Evolutionary conservation across 306 rosid genomes (phyloP), one percentile per base, ranked within the genome.

Genomic region (Glycyrrhiza uralensis): DNA sequence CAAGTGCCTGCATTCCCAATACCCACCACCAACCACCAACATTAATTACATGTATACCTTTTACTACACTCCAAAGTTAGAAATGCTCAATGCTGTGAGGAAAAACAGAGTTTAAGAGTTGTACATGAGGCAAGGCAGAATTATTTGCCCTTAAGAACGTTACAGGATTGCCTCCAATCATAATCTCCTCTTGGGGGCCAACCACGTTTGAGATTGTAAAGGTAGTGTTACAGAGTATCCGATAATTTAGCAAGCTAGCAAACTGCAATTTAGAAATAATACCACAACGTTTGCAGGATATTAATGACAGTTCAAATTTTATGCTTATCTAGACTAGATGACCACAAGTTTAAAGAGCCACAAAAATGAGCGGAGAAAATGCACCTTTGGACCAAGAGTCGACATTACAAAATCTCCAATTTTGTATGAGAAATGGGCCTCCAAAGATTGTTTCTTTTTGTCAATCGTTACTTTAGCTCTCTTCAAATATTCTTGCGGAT

Each of bases 111-210:
- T 73, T 73, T 36, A 73, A 78, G 57, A 30, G 58, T 6, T 5
- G 15, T 86, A 93, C 98, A 69, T 93, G 97, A 72, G 98, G 86
- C 74, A 90, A 54, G 79, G 89, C 88, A 23, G 98, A 87, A 46
- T 85, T 75, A 71, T 70, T 89, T 22, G 79, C 96, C 83, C 97
- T 84, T 3, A 93, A 64, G 84, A 73, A 93, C 15, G 85, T 81
- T 14, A 93, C 0, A 18, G 96, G 98, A 74, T 93, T 93, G 85
- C 55, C 86, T 49, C 75, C 90, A 55, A 89, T 23, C 76, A 77
- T 72, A 59, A 90, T 85, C 65, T 80, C 86, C 71, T 91, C 96
- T 87, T 82, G 93, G 9, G 98, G 98, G 3, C 98, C 97, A 68
- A 91, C 72, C 60, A 93, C 72, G 32, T 91, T 91, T 65, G 98